A percentile compares a stretch with the other conserved stretches of the same genome.
Conservation (phyloP, 106 monocot species). For the Ottelia alismoides region DNA sequence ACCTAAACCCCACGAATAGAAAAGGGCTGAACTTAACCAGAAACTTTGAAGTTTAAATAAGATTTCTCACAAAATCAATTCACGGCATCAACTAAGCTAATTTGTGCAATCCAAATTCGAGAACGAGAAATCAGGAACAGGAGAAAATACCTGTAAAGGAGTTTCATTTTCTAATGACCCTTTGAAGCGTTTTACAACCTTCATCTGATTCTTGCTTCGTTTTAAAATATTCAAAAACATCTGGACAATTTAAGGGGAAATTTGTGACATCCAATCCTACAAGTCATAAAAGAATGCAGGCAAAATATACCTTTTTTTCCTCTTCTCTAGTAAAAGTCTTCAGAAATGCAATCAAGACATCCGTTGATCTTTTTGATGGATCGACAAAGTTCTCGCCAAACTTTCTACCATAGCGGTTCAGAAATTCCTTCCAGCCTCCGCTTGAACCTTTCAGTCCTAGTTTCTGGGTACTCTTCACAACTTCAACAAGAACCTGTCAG, state of each 20-base stretch:
- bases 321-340: slow-evolving; percentile 26
- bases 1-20: no score
- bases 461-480: slow-evolving; percentile 53
- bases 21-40: no score
- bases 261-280: background rate
- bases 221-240: slow-evolving; percentile 30
- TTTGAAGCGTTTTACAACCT: slow-evolving; percentile 13
- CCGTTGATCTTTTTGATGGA: slow-evolving; percentile 36
- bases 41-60: no score
- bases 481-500: slow-evolving; percentile 49
- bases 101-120: background rate
- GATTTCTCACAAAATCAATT: no score
- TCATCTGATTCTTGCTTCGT: slow-evolving; percentile 14
- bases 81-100: no score
- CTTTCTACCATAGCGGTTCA: slow-evolving; percentile 21
- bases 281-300: no score
- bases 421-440: slow-evolving; percentile 70
- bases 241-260: background rate
- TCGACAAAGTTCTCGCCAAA: slow-evolving; percentile 40
- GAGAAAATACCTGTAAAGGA: no score
- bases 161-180: slow-evolving; percentile 16
- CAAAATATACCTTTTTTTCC: slow-evolving; percentile 40
- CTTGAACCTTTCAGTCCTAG: slow-evolving; percentile 23
- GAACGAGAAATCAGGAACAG: background rate
- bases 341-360: slow-evolving; percentile 37